Conservation (phyloP, 73 alveolate genomes). For the Paramecium octaurelia region DNA sequence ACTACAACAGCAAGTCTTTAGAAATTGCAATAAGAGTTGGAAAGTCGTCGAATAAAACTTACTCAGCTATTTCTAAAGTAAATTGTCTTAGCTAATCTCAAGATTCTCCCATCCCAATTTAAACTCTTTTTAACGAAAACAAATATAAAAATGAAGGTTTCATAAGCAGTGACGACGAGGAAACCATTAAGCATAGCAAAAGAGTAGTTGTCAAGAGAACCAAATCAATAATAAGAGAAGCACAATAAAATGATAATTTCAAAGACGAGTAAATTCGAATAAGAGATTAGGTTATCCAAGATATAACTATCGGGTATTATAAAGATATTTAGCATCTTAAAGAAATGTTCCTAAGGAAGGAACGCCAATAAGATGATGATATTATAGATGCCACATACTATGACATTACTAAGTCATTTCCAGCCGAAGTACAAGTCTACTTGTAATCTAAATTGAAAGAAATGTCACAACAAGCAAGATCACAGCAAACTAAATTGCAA, state of each 20-base stretch:
- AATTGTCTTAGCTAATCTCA: not conserved
- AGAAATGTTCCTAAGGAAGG: not conserved
- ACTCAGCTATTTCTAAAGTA: not conserved
- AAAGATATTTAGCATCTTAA: not conserved
- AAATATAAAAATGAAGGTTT: not conserved
- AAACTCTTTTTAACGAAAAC: not conserved
- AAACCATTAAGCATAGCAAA: not conserved
- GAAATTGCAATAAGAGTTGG: constrained; percentile 3
- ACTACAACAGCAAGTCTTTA: not conserved
- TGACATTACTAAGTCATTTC: not conserved
- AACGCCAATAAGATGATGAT: not conserved
- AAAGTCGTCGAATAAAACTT: not conserved
- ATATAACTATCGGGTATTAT: constrained; percentile 8
- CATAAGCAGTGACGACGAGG: not conserved
- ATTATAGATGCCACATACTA: not conserved
- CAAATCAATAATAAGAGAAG: not conserved
- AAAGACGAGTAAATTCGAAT: not conserved
- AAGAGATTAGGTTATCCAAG: not conserved
- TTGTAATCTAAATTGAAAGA: not conserved
- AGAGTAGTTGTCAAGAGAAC: not conserved
- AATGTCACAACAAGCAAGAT: not conserved
- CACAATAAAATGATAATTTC: not conserved
- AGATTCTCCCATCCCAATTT: not conserved
- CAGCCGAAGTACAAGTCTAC: not conserved
- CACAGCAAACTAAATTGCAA: not conserved